Base-by-base conservation (phyloP, 768 basidiomycete genomes). In the Coprinopsis marcescibilis region DNA sequence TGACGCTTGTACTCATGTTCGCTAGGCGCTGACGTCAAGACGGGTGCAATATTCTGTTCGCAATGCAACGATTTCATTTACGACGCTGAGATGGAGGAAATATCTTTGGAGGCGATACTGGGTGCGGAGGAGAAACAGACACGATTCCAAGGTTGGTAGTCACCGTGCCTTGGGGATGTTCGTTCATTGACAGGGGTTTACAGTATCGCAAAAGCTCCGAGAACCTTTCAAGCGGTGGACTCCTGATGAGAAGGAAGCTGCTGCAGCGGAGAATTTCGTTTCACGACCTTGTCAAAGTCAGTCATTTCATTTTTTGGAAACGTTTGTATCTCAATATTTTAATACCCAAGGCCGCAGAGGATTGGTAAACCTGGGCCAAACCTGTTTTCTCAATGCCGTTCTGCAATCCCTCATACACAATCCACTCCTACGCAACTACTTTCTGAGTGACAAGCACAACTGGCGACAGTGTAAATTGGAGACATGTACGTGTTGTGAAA, bases 341-440 rank as follows among this genome's bases (percentile, higher is more conserved):
- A n/a, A n/a, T n/a, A n/a, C n/a, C n/a, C n/a, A n/a, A 89, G 89
- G 83, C 43, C 80, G 88, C n/a, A 74, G 88, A 48, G 91, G 92
- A 0, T 71, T 95, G 2, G 67, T 91, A 34, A 94, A 95, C 62
- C 78, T 95, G 0, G 90, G 91, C 1, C 85, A 92, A 61, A 97
- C 93, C 0, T 98, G 95, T 59, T 97, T 92, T 67, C 75, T 98
- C 55, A 95, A 91, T 53, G 91, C 85, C 43, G 81, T 96, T 17
- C 74, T 98, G 10, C 95, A 98, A 63, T 80, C 79, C 11, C 83
- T 98, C 56, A 71, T 89, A 6, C 86, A 90, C 64, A 98, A 96
- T 55, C 94, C 95, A 0, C 71, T 95, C 3, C 69, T 97, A 3
- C 79, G 90, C 26, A 86, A 89, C 55, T 89, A 87, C 61, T 97